Conservation (phyloP, 345 rosid species). For the Rhodamnia rubescens region DNA sequence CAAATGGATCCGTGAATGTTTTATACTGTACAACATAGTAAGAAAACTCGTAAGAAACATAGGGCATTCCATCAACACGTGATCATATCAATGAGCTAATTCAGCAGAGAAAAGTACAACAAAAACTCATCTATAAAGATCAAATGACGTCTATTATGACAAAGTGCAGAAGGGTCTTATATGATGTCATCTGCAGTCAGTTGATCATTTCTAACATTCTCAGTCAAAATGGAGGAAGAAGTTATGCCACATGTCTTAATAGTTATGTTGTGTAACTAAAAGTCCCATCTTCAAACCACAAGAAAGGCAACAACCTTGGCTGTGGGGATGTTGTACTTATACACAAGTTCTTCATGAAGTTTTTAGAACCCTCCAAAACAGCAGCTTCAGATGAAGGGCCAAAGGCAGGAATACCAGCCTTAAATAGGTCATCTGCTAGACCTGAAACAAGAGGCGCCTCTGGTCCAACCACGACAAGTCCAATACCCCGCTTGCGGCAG, state of each 20-base stretch:
- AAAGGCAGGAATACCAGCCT: conserved; percentile 68
- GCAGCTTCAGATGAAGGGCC: conserved; percentile 99
- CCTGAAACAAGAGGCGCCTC: conserved; percentile 92
- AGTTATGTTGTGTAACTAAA: background rate
- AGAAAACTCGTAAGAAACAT: background rate
- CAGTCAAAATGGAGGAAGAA: background rate
- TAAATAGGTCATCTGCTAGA: conserved; percentile 56
- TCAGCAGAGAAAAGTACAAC: background rate
- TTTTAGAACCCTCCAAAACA: conserved; percentile 90
- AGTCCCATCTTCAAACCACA: background rate
- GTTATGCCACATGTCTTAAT: background rate
- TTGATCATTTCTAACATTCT: background rate
- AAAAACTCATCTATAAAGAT: background rate
- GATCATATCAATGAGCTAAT: background rate
- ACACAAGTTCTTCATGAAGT: conserved; percentile 84
- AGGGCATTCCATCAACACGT: background rate
- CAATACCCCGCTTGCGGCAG: conserved; percentile 50
- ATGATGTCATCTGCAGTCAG: background rate
- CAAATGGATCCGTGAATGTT: conserved; percentile 55
- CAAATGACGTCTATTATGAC: background rate
- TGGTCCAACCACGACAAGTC: conserved; percentile 83
- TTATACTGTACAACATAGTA: conserved; percentile 35
- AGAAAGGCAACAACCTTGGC: conserved; percentile 54
- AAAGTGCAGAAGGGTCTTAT: background rate
- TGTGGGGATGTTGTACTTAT: conserved; percentile 80